phyloP scores from a whole-genome alignment of 306 rosid genomes.

The Vigna nakashimae region DNA sequence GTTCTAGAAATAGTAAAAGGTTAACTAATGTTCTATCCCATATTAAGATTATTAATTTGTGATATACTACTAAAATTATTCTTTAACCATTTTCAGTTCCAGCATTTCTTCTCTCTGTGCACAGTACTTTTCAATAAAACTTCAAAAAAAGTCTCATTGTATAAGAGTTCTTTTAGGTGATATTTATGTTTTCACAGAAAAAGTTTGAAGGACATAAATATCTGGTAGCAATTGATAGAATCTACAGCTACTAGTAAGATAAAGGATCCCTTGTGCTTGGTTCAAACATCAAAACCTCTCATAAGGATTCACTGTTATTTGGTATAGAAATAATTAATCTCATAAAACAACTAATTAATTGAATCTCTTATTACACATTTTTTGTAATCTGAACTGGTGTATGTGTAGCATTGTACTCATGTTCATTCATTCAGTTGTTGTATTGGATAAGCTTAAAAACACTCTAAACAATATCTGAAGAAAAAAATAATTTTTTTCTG shows the following conservation, averaged over 20 bases:
- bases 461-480: no score
- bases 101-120: background rate
- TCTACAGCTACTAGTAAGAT: background rate
- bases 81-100: background rate
- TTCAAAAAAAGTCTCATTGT: background rate
- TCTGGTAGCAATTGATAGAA: background rate
- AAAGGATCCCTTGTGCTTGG: background rate
- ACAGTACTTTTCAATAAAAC: background rate
- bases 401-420: no score
- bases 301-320: background rate
- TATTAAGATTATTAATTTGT: no score
- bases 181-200: background rate
- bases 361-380: background rate
- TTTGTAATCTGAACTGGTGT: no score
- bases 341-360: background rate
- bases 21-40: no score
- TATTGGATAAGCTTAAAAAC: no score
- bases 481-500: no score
- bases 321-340: no score
- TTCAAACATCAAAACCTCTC: background rate
- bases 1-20: no score
- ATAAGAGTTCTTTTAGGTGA: background rate
- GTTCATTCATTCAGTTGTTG: no score
- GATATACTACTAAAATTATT: no score
- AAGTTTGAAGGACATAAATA: background rate